A percentile compares a stretch with the other conserved stretches of the same genome.
Conservation (phyloP, 2,329 filamentous ascomycete species). For the Botrytis deweyae region DNA sequence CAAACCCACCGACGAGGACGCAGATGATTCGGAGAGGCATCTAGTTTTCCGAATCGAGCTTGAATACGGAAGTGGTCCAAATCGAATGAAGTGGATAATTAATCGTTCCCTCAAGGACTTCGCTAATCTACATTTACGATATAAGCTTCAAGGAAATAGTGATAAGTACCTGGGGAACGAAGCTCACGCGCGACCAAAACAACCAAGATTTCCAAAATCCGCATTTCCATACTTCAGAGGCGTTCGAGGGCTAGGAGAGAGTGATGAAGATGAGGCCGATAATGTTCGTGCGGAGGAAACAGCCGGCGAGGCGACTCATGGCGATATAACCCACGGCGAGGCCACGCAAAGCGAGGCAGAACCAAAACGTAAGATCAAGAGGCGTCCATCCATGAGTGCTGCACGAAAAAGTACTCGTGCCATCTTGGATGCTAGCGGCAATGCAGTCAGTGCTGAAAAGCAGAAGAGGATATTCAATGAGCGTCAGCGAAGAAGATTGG, state of each 20-base stretch:
- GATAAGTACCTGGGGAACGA: slow-evolving; percentile 74
- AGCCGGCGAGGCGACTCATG: slow-evolving; percentile 63
- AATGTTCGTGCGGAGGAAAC: slow-evolving; percentile 44
- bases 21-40: slow-evolving; percentile 61
- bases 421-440: slow-evolving; percentile 33
- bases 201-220: slow-evolving; percentile 85
- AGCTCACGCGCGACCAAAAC: slow-evolving; percentile 66
- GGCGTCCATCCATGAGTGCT: slow-evolving; percentile 49
- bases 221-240: slow-evolving; percentile 88
- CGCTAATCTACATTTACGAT: slow-evolving; percentile 87
- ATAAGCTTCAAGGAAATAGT: slow-evolving; percentile 81
- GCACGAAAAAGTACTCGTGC: slow-evolving; percentile 53
- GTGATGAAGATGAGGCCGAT: slow-evolving; percentile 64
- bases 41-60: slow-evolving; percentile 87
- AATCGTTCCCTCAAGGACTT: slow-evolving; percentile 86
- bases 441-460: slow-evolving; percentile 45
- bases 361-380: slow-evolving; percentile 47
- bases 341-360: slow-evolving; percentile 71
- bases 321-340: slow-evolving; percentile 68
- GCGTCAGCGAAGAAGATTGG: slow-evolving; percentile 78
- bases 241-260: slow-evolving; percentile 73
- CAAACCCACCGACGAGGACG: slow-evolving; percentile 57
- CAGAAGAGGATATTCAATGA: slow-evolving; percentile 62
- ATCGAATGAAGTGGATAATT: slow-evolving; percentile 95
- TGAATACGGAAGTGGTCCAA: slow-evolving; percentile 93